Evolutionary conservation across 1,139 yeast genomes (phyloP), one percentile per base, ranked within the genome.

Genomic region (Geotrichum carabidarum): DNA sequence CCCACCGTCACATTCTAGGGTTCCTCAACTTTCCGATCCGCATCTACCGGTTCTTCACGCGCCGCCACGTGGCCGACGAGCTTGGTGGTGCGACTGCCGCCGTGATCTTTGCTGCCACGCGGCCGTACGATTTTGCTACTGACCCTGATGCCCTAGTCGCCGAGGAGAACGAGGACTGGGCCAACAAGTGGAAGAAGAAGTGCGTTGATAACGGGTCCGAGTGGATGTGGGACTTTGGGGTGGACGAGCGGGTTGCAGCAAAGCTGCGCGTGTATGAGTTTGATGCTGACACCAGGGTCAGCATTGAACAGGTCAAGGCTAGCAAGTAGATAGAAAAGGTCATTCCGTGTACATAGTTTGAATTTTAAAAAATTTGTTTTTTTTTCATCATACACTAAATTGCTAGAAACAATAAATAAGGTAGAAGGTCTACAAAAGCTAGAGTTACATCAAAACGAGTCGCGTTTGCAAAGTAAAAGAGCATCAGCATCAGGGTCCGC

Each of bases 121-220:
- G 95, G 48, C 79, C 82, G 3, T 87, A 42, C 31, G 48, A 47
- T n/a, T 4, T 83, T 64, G 77, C 75, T 52, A 66, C 68, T 51
- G 94, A 88, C 63, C 70, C 79, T 43, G 73, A 75, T 41, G 70
- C 78, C 62, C 86, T 83, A 8, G 70, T 71, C 40, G 82, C 75
- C 44, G 99, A 94, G 68, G 98, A 93, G 67, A 40, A 41, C 1
- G 67, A 71, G 15, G 95, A 89, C 62, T 94, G 99, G 99, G 97
- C 98, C 22, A 74, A 74, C 59, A 78, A 79, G 59, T 94, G 97
- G 96, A 86, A 87, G 44, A 78, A 81, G 59, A 78, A 76, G 59
- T 96, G 95, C 15, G 67, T 72, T 50, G 85, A 81, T 55, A 84
- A 81, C 63, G 74, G 79, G 44, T 85, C 95, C 58, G 98, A 91